These are phyloP conservation scores for Cryoendolithus antarcticus DNA, from an alignment of 2,329 filamentous ascomycete species.

Conservation along the genomic window DNA sequence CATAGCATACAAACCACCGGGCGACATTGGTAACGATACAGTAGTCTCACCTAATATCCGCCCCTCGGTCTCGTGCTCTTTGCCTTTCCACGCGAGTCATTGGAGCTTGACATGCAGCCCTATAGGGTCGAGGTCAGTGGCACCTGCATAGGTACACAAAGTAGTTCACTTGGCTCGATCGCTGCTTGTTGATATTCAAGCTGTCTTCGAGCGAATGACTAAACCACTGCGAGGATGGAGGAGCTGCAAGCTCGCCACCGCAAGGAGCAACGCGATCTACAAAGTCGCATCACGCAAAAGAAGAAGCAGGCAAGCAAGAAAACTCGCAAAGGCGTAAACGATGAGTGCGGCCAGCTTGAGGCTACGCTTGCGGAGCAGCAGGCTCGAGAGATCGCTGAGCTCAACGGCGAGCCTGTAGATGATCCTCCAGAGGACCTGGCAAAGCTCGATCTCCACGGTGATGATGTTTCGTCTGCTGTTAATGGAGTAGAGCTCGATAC, in stretches of 20 bases:
- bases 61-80: too few species aligned
- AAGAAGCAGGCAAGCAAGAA: slow-evolving; percentile 93
- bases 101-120: too few species aligned
- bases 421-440: slow-evolving; percentile 3
- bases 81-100: too few species aligned
- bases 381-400: slow-evolving; percentile 34
- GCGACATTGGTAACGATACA: too few species aligned
- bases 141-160: too few species aligned
- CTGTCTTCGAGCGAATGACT: too few species aligned
- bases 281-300: slow-evolving; percentile 77
- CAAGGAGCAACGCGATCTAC: slow-evolving; percentile 78
- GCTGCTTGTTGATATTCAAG: too few species aligned
- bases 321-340: slow-evolving; percentile 47
- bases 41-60: too few species aligned
- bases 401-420: slow-evolving; percentile 25
- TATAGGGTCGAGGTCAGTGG: too few species aligned
- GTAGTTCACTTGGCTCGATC: too few species aligned
- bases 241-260: slow-evolving; percentile 68
- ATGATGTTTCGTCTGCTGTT: neutral
- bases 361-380: slow-evolving; percentile 44
- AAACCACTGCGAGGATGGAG: slow-evolving; percentile 42
- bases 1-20: too few species aligned
- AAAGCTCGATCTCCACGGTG: slow-evolving; percentile 1
- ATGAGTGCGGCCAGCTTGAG: slow-evolving; percentile 50
- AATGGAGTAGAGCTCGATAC: slow-evolving; percentile 1